phyloP scores from a whole-genome alignment of 1,139 yeast species.

The Saccharomyces hybrid region DNA sequence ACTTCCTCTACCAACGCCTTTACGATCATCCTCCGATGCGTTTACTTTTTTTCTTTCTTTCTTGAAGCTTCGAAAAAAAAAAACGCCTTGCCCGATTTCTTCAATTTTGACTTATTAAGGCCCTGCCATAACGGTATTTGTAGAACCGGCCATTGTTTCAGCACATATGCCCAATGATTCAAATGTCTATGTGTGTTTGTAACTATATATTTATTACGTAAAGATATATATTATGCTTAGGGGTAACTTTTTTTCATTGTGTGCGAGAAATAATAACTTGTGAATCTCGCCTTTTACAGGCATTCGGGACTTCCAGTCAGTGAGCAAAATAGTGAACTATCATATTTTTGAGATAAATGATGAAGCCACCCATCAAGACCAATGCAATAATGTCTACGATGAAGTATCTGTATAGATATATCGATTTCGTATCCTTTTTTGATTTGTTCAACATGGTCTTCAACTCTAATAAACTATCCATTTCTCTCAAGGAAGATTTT shows the following conservation, averaged over 20 bases:
- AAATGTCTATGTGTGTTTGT: not conserved
- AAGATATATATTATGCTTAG: not conserved
- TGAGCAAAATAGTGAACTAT: slow-evolving; percentile 28
- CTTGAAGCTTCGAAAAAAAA: not conserved
- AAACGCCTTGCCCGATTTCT: not conserved
- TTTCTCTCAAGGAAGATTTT: slow-evolving; percentile 62
- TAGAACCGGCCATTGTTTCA: not conserved
- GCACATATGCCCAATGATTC: not conserved
- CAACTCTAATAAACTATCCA: slow-evolving; percentile 19
- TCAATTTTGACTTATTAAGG: not conserved
- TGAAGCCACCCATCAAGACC: slow-evolving; percentile 6
- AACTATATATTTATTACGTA: not conserved
- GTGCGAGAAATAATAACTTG: not conserved
- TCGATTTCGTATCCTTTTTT: slow-evolving; percentile 16
- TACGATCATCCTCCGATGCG: slow-evolving; percentile 31
- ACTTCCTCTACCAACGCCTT: not conserved
- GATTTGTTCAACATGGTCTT: slow-evolving; percentile 21
- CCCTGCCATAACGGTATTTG: not conserved
- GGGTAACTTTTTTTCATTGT: not conserved
- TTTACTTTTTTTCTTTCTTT: not conserved
- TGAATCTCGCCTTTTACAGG: not conserved
- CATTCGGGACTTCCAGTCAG: not conserved
- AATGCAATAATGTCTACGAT: slow-evolving; percentile 18
- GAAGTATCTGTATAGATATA: slow-evolving; percentile 19
- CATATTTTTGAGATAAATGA: slow-evolving; percentile 8